Evolutionary conservation across 2,329 filamentous ascomycete species (phyloP).

Genomic region (Colletotrichum trifolii): DNA sequence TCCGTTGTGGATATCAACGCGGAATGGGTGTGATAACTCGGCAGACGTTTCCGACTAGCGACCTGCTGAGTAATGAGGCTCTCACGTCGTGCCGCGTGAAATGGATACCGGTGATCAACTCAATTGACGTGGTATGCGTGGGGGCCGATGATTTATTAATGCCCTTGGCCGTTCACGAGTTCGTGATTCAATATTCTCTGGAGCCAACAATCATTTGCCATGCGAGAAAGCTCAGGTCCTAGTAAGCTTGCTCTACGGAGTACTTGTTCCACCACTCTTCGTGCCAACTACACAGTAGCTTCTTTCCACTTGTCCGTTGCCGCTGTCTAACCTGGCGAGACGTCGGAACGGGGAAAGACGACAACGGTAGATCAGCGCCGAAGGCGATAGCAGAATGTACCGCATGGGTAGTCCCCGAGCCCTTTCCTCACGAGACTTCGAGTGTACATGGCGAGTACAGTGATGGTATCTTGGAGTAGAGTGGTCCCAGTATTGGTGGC

Average conservation of each 20-base stretch:
- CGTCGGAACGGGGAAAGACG: conserved; percentile 13
- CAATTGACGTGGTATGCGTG: conserved; percentile 3
- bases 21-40: conserved; percentile 26
- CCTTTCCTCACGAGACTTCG: conserved; percentile 12
- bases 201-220: no score
- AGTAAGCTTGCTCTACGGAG: no score
- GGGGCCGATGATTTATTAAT: neutral
- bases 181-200: no score
- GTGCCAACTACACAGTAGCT: no score
- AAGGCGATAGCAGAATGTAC: neutral
- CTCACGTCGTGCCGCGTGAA: neutral
- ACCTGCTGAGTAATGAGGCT: conserved; percentile 7
- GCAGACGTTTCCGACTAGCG: conserved; percentile 22
- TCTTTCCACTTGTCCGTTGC: no score
- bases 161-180: no score
- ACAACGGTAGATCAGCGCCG: conserved; percentile 7
- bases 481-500: conserved; percentile 14
- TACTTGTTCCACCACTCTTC: no score
- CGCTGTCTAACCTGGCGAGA: neutral
- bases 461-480: conserved; percentile 17
- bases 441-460: conserved; percentile 25
- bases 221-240: no score
- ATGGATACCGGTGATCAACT: conserved; percentile 6
- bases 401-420: conserved; percentile 6
- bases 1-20: conserved; percentile 25